Evolutionary conservation across 129 eudicot genomes (phyloP).

Genomic region (Ambrosia trifida): DNA sequence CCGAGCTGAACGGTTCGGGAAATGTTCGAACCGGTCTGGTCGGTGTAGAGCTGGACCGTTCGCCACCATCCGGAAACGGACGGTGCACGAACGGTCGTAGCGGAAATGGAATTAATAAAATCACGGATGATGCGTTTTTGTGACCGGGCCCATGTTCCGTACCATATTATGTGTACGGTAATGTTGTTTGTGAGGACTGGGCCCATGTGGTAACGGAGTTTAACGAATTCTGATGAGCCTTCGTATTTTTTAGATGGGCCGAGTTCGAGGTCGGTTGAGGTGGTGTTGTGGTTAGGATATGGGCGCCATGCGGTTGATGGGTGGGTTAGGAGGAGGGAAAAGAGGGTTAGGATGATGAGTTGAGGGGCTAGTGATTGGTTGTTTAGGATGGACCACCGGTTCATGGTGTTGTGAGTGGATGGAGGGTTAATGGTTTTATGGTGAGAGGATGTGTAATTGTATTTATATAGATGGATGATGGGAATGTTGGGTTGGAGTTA

Average conservation of each 20-base stretch:
- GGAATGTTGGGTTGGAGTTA: not conserved
- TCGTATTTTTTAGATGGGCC: slow-evolving; percentile 76
- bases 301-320: slow-evolving; percentile 52
- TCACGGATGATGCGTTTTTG: slow-evolving; percentile 89
- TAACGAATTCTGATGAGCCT: slow-evolving; percentile 87
- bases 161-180: slow-evolving; percentile 88
- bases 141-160: slow-evolving; percentile 68
- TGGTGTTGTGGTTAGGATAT: slow-evolving; percentile 44
- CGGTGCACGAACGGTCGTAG: slow-evolving; percentile 41
- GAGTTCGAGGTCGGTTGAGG: slow-evolving; percentile 43
- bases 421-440: slow-evolving; percentile 16
- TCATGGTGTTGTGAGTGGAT: slow-evolving; percentile 8
- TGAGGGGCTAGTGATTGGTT: slow-evolving; percentile 38
- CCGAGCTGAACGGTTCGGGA: slow-evolving; percentile 64
- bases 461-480: slow-evolving; percentile 1
- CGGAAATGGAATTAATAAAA: slow-evolving; percentile 73
- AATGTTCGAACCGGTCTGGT: slow-evolving; percentile 77
- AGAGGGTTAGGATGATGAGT: slow-evolving; percentile 26
- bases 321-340: slow-evolving; percentile 21
- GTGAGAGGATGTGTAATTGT: slow-evolving; percentile 14
- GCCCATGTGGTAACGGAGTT: slow-evolving; percentile 89
- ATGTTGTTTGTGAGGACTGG: slow-evolving; percentile 84
- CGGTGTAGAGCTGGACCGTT: slow-evolving; percentile 77
- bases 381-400: slow-evolving; percentile 13
- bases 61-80: slow-evolving; percentile 90